Evolutionary conservation across 106 monocot species (phyloP).

Genomic region (Dendrobium nobile): DNA sequence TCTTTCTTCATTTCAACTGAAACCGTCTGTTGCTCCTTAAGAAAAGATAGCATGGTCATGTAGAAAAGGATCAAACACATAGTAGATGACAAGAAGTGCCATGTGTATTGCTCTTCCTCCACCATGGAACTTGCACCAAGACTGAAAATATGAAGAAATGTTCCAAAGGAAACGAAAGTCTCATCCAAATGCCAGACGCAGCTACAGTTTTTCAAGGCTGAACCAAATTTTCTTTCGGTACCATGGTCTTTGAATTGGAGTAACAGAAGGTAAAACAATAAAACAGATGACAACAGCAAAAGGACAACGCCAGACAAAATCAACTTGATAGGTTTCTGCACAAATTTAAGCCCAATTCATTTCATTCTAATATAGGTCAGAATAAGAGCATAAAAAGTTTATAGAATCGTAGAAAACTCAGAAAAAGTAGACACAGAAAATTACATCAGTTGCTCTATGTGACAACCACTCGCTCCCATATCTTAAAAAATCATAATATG

Average conservation of each 20-base stretch:
- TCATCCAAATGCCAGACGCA: slow-evolving; percentile 36
- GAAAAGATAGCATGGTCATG: slow-evolving; percentile 19
- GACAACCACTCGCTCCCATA: slow-evolving; percentile 82
- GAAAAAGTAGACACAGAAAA: neutral
- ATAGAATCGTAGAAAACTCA: neutral
- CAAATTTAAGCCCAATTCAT: slow-evolving; percentile 3
- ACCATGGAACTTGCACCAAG: slow-evolving; percentile 88
- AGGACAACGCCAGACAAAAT: slow-evolving; percentile 52
- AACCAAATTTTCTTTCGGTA: slow-evolving; percentile 8
- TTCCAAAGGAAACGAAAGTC: slow-evolving; percentile 36
- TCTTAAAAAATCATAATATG: slow-evolving; percentile 64
- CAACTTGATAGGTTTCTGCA: slow-evolving; percentile 75
- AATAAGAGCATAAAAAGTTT: neutral
- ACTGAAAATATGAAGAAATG: slow-evolving; percentile 59
- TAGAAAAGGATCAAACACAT: slow-evolving; percentile 71
- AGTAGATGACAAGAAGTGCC: slow-evolving; percentile 82
- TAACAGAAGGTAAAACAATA: slow-evolving; percentile 40
- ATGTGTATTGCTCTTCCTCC: slow-evolving; percentile 97
- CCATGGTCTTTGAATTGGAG: slow-evolving; percentile 28
- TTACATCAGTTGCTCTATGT: slow-evolving; percentile 79
- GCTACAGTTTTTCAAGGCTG: neutral
- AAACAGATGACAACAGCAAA: slow-evolving; percentile 54
- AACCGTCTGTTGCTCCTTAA: slow-evolving; percentile 15
- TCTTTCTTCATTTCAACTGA: neutral
- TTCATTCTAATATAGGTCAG: neutral